Evolutionary conservation across 2,329 filamentous ascomycete genomes (phyloP), one percentile per base, ranked within the genome.

Genomic region (Parastagonospora nodorum): DNA sequence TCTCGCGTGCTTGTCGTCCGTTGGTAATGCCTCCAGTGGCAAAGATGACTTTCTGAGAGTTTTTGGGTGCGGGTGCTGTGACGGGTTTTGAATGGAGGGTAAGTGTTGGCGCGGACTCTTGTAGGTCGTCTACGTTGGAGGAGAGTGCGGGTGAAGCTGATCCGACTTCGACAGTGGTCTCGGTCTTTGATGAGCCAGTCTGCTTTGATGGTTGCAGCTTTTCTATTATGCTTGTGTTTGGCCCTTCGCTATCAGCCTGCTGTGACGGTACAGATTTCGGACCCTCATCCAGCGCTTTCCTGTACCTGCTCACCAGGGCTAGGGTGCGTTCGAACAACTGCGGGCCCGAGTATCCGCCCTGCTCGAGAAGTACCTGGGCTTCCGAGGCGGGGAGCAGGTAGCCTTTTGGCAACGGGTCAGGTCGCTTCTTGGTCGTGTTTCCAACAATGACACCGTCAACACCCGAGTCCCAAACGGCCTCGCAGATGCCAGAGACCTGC

Each of bases 371-470:
- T 1, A 87, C 81, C 52, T 78, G 75, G 60, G 85, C 80, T 69
- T 99, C 93, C 57, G 83, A 80, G 2, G 78, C 65, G 0, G 87
- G 83, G 24, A 96, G 80, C 30, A 78, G 73, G 58, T 88, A 83
- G 24, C 88, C 86, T 19, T 81, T 76, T 0, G 92, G 88, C 1
- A 93, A 71, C 2, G 92, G 77, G 3, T 86, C 87, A 0, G 87
- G 83, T 37, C 94, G 83, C 58, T 87, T 84, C 76, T 94, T 96
- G 2, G 94, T 99, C 0, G 94, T 99, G 78, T 99, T 99, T 9
- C 93, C 94, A 4, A 99, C 93, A 55, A 99, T 97, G 31, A 99
- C 86, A 27, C 94, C 94, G 64, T 97, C 92, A 2, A 97, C 92
- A 6, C 92, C 92, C 53, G 89, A 91, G 31, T 72, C 65, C 69